Evolutionary conservation across 441 rosid genomes (phyloP), one percentile per base, ranked within the genome.

Genomic region (Gossypium gossypioides): DNA sequence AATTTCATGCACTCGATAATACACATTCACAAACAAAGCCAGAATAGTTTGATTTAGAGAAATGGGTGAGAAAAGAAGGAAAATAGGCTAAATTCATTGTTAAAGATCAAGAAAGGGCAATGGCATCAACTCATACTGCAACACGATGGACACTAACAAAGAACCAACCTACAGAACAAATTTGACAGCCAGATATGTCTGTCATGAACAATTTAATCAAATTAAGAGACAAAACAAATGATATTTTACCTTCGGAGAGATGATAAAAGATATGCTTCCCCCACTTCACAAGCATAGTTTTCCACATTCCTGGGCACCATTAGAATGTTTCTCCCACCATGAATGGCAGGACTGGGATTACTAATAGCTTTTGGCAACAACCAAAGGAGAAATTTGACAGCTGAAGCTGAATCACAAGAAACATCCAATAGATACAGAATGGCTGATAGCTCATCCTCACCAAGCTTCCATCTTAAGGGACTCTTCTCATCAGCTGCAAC

Each of bases 391-490:
- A 96, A 89, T 76, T 87, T 96, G 77, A 83, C 85, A 18, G 91
- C 92, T 57, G 90, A 88, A 79, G 87, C 90, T 76, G 87, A 84
- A 79, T 93, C 99, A 66, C 83, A 75, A 81, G 92, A 90, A 64
- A 85, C 76, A 86, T 96, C 99, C 88, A 96, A 74, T 75, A 93
- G 78, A 84, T 85, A 89, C 78, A 93, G 78, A 72, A 96, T 76
- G 37, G 86, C 72, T 73, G 95, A 89, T 68, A 96, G 83, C 84
- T 91, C 97, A 74, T 91, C 98, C 83, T 88, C 98, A 72, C 97
- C 91, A 71, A 96, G 90, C 85, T 88, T 96, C 99, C 99, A 93
- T 73, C 83, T 79, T 42, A 72, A 10, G 46, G 88, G 79, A 72
- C 75, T 82, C 80, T 83, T 84, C 66, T 89, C 97, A 79, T 93